Percentiles rank a stretch among this genome's conserved stretches.
Conservation (phyloP, 2,329 filamentous ascomycete species). For the Ceratocystis lukuohia region DNA sequence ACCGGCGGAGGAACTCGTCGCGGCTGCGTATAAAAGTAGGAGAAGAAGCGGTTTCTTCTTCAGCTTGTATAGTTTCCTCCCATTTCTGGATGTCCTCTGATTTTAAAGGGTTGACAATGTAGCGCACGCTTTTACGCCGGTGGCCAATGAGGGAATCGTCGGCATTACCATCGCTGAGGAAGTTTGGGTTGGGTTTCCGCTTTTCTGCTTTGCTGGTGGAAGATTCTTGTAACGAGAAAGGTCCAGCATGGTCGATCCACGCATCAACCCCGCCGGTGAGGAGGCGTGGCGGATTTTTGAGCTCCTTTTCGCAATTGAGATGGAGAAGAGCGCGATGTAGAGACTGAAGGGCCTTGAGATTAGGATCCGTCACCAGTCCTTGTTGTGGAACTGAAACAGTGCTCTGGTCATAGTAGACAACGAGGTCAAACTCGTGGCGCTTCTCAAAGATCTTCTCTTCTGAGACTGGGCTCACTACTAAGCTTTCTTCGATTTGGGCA, state of each 20-base stretch:
- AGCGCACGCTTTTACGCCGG: conserved; percentile 31
- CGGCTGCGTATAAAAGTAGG: conserved; percentile 52
- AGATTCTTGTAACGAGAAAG: conserved; percentile 42
- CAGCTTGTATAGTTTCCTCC: conserved; percentile 60
- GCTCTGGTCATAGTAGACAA: conserved; percentile 79
- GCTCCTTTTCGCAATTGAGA: conserved; percentile 65
- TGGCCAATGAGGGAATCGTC: background rate
- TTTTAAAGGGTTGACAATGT: conserved; percentile 53
- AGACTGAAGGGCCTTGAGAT: conserved; percentile 28
- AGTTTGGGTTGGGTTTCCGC: conserved; percentile 14
- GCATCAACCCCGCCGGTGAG: conserved; percentile 71
- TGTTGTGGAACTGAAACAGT: conserved; percentile 38
- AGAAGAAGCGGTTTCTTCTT: conserved; percentile 40
- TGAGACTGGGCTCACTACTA: conserved; percentile 56
- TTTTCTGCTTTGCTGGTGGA: conserved; percentile 20
- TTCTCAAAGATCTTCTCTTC: conserved; percentile 63
- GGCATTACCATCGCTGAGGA: conserved; percentile 2
- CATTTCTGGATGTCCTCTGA: conserved; percentile 69
- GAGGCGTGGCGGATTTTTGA: conserved; percentile 62
- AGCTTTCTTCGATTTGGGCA: conserved; percentile 49
- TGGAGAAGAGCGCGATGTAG: conserved; percentile 69
- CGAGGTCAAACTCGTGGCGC: conserved; percentile 64
- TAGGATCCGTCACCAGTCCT: conserved; percentile 8
- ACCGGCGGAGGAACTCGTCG: conserved; percentile 74
- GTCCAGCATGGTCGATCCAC: conserved; percentile 74